Percentiles rank a stretch among this genome's conserved stretches.
Conservation (phyloP, 345 rosid species). For the Camelina hispida region DNA sequence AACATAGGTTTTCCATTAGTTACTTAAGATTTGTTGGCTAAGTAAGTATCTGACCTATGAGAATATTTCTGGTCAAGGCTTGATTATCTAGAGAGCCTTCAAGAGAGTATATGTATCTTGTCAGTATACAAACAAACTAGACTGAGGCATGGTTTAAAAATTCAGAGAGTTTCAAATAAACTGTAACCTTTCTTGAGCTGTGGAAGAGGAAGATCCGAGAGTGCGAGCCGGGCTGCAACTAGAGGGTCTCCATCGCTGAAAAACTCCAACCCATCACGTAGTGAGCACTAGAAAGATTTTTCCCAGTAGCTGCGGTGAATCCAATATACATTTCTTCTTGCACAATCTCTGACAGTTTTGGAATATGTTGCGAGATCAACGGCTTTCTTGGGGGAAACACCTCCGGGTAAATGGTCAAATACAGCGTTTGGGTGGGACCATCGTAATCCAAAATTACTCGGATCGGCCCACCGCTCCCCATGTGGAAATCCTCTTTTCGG, state of each 20-base stretch:
- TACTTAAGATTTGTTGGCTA: background rate
- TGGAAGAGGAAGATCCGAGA: background rate
- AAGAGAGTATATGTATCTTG: background rate
- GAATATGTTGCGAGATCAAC: background rate
- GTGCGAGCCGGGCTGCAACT: background rate
- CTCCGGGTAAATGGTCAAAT: background rate
- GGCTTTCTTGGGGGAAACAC: background rate
- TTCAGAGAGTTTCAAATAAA: background rate
- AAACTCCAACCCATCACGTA: background rate
- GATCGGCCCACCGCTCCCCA: background rate
- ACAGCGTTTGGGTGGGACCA: background rate
- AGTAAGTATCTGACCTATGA: background rate
- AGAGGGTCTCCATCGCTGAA: background rate
- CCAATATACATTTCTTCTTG: background rate
- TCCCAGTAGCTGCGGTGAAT: constrained; percentile 2
- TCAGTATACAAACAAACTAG: background rate
- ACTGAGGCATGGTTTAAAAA: background rate
- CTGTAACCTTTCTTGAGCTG: background rate
- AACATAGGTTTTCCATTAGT: background rate
- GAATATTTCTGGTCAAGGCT: background rate
- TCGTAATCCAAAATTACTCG: background rate
- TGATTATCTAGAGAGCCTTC: no score
- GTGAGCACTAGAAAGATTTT: background rate
- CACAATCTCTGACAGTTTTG: constrained; percentile 4
- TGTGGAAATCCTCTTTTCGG: background rate